Evolutionary conservation across 139 green algal species (phyloP).

Genomic region (Monoraphidium neglectum): DNA sequence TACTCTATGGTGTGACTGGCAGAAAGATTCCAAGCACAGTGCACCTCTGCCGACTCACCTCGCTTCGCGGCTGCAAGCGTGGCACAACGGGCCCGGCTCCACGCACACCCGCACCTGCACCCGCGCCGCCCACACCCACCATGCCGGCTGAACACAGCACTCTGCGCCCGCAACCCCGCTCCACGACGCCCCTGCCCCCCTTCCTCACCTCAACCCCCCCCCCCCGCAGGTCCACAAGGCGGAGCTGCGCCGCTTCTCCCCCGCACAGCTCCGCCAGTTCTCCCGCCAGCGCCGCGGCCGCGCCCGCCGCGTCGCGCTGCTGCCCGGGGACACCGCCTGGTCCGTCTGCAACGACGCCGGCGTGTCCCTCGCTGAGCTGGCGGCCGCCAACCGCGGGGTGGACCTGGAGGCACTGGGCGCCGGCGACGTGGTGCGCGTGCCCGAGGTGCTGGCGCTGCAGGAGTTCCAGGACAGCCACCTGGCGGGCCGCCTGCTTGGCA

Average conservation of each 20-base stretch:
- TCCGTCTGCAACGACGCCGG: constrained; percentile 60
- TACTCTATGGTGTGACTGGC: no score
- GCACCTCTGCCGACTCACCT: no score
- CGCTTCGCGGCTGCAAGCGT: no score
- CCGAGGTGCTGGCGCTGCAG: constrained; percentile 17
- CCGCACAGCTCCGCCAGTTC: constrained; percentile 13
- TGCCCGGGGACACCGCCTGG: constrained; percentile 53
- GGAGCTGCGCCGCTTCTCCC: constrained; percentile 53
- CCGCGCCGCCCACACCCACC: no score
- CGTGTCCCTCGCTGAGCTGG: constrained; percentile 56
- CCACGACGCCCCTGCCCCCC: no score
- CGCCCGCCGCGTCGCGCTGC: neutral
- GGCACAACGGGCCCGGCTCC: no score
- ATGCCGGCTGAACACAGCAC: no score
- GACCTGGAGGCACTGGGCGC: constrained; percentile 7
- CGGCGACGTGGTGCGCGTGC: constrained; percentile 33
- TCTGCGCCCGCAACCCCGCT: no score
- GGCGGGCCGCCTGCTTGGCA: neutral
- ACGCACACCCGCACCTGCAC: no score
- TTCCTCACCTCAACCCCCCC: neutral
- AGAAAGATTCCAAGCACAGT: no score
- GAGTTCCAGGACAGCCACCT: constrained; percentile 7
- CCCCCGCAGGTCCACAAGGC: constrained; percentile 84
- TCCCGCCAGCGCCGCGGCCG: neutral
- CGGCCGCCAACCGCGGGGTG: constrained; percentile 44